A percentile compares a stretch with the other conserved stretches of the same genome.
Conservation (phyloP, 2,329 filamentous ascomycete genomes). For the Tympanopsis confertula region DNA sequence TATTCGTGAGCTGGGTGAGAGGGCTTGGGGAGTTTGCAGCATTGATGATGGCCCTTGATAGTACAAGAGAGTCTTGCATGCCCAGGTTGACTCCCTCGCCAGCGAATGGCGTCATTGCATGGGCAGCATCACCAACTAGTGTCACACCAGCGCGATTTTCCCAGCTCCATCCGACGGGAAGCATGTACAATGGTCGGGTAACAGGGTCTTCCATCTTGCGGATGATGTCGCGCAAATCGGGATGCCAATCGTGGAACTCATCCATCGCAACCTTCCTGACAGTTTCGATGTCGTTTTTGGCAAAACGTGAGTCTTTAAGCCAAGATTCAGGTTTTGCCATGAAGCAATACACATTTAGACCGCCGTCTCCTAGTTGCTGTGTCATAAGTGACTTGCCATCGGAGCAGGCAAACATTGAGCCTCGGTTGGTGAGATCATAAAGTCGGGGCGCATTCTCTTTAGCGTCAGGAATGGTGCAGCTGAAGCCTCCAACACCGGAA, state of each 20-base stretch:
- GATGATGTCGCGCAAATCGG: no score
- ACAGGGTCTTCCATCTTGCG: constrained; percentile 6
- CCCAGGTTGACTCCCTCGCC: constrained; percentile 42
- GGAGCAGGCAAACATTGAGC: constrained; percentile 16
- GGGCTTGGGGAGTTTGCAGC: no score
- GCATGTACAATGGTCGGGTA: constrained; percentile 17
- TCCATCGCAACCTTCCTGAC: constrained; percentile 14
- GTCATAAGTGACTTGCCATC: constrained; percentile 14
- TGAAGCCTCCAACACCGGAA: constrained; percentile 23
- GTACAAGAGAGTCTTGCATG: constrained; percentile 34
- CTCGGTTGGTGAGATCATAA: constrained; percentile 23
- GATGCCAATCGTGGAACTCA: constrained; percentile 16
- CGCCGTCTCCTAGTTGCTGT: constrained; percentile 19
- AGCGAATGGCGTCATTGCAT: constrained; percentile 36
- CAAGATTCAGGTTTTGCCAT: constrained; percentile 12
- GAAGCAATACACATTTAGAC: constrained; percentile 15
- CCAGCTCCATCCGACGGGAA: constrained; percentile 32
- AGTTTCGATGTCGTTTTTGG: constrained; percentile 10
- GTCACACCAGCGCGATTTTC: constrained; percentile 26
- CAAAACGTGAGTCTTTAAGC: constrained; percentile 5
- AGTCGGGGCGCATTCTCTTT: constrained; percentile 23
- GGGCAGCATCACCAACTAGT: constrained; percentile 41
- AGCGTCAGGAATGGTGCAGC: constrained; percentile 18
- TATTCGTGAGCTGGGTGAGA: no score
- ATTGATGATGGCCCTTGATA: constrained; percentile 19